Evolutionary conservation across 495 filamentous ascomycete genomes (phyloP).

Genomic region (Lasiosphaeris hirsuta): DNA sequence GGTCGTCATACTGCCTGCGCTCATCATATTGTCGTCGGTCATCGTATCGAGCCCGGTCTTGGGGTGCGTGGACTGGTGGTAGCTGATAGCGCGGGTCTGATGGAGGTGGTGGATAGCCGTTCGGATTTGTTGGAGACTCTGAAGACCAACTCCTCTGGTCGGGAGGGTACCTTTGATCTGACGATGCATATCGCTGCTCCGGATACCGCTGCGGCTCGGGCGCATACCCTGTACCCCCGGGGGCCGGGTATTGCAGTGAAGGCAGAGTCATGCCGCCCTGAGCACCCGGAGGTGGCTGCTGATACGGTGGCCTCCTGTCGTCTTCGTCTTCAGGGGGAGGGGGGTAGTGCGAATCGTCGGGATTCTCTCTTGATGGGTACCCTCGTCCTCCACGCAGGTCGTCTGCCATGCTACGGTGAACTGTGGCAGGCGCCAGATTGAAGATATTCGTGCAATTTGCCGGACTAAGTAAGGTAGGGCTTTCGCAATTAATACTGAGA

Average conservation of each 20-base stretch:
- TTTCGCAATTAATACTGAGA: not conserved
- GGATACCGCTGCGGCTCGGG: not conserved
- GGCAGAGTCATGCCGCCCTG: slow-evolving; percentile 34
- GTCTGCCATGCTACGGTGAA: slow-evolving; percentile 42
- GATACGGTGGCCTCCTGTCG: slow-evolving; percentile 36
- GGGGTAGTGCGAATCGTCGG: slow-evolving; percentile 45
- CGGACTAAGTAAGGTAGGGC: not conserved
- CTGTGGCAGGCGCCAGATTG: slow-evolving; percentile 5
- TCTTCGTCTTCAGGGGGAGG: slow-evolving; percentile 46
- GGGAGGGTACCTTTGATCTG: slow-evolving; percentile 21
- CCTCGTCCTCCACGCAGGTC: slow-evolving; percentile 36
- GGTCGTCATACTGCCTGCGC: slow-evolving; percentile 19
- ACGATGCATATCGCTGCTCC: slow-evolving; percentile 12
- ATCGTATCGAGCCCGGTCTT: slow-evolving; percentile 12
- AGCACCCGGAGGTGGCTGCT: slow-evolving; percentile 31
- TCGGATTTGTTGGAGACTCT: slow-evolving; percentile 18
- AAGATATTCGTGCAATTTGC: not conserved
- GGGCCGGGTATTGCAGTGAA: slow-evolving; percentile 22
- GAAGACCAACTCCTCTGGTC: slow-evolving; percentile 17
- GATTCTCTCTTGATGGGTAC: slow-evolving; percentile 35
- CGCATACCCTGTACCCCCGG: slow-evolving; percentile 15
- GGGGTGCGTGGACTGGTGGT: slow-evolving; percentile 14
- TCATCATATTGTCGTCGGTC: slow-evolving; percentile 14
- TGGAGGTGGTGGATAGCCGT: slow-evolving; percentile 22
- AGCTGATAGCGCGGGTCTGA: slow-evolving; percentile 20